phyloP scores from a whole-genome alignment of 345 rosid species.

The Hibiscus syriacus region DNA sequence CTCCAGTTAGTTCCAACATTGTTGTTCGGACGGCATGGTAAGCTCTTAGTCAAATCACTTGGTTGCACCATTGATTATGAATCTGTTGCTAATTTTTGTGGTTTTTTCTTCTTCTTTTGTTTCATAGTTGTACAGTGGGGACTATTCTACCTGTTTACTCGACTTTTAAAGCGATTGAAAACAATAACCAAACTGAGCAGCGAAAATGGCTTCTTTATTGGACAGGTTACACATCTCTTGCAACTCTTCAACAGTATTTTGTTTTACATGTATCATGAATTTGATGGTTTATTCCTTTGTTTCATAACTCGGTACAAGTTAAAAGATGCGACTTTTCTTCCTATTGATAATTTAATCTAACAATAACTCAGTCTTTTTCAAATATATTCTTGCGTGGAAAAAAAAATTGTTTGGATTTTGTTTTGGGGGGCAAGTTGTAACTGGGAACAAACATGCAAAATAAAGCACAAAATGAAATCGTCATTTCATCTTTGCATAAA shows the following conservation, averaged over 20 bases:
- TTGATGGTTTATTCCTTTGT: neutral
- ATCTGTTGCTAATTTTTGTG: neutral
- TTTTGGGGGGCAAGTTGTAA: neutral
- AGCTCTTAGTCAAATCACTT: slow-evolving; percentile 13
- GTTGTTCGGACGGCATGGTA: slow-evolving; percentile 85
- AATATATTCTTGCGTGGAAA: neutral
- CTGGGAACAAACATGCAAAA: neutral
- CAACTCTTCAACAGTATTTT: neutral
- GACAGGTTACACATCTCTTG: slow-evolving; percentile 48
- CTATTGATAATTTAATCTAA: neutral
- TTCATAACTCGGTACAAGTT: neutral
- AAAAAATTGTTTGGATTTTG: neutral
- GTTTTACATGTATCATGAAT: neutral
- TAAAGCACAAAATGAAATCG: neutral
- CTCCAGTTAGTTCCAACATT: slow-evolving; percentile 56
- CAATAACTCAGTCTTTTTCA: neutral
- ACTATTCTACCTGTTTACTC: slow-evolving; percentile 78
- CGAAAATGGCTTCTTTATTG: slow-evolving; percentile 82
- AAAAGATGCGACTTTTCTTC: neutral
- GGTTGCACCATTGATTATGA: slow-evolving; percentile 4
- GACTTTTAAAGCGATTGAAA: slow-evolving; percentile 84
- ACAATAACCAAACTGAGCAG: slow-evolving; percentile 42
- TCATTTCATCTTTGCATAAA: neutral
- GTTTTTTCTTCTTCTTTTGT: neutral
- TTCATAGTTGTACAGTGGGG: slow-evolving; percentile 70